phyloP scores from a whole-genome alignment of 768 basidiomycete genomes.

The Leccinum aurantiacum region DNA sequence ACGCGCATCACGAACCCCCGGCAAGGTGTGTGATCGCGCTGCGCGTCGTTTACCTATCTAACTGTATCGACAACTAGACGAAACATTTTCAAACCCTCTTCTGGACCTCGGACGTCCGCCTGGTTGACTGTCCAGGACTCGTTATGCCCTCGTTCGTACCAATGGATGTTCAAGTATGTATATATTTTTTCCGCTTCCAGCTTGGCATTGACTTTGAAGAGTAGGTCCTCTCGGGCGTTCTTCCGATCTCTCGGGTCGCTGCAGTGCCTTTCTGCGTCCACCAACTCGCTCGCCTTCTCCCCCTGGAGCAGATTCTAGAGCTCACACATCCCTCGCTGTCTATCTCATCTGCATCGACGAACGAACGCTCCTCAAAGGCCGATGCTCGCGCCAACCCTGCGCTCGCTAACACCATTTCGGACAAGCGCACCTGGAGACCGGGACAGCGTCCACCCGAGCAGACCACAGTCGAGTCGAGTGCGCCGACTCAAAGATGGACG shows the following conservation, averaged over 20 bases:
- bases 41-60: neutral
- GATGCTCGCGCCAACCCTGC: neutral
- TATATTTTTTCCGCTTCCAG: neutral
- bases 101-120: conserved; percentile 80
- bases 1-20: conserved; percentile 82
- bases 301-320: conserved; percentile 69
- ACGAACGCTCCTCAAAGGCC: neutral
- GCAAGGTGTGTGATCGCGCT: conserved; percentile 54
- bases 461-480: conserved; percentile 12
- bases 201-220: neutral
- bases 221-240: conserved; percentile 49
- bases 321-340: conserved; percentile 51
- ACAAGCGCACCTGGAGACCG: conserved; percentile 80
- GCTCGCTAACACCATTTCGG: conserved; percentile 32
- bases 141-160: conserved; percentile 84
- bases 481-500: conserved; percentile 55
- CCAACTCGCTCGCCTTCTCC: conserved; percentile 63
- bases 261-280: conserved; percentile 84
- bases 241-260: conserved; percentile 81
- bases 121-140: conserved; percentile 95
- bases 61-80: conserved; percentile 48
- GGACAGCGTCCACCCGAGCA: conserved; percentile 34
- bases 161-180: conserved; percentile 75
- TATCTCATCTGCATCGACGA: conserved; percentile 12
- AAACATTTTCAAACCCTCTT: conserved; percentile 96